Conservation (phyloP, 768 basidiomycete genomes). For the Udeniomyces megalosporus region DNA sequence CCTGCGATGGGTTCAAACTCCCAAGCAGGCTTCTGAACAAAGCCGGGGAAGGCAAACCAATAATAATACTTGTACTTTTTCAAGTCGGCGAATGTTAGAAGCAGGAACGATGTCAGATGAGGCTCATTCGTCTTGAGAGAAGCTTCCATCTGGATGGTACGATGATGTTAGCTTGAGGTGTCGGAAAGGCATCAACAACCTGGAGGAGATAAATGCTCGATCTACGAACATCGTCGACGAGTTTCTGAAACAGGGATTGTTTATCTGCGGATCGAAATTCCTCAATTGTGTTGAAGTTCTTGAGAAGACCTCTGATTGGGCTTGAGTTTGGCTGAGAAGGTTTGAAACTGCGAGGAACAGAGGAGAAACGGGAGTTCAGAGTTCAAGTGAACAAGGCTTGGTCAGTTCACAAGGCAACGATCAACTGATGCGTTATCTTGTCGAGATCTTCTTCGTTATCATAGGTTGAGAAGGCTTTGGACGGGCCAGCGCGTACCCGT, state of each 20-base stretch:
- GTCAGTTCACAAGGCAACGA: too few relatives aligned
- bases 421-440: too few relatives aligned
- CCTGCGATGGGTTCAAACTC: conserved; percentile 43
- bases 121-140: conserved; percentile 33
- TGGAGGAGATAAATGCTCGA: neutral
- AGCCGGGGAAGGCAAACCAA: conserved; percentile 95
- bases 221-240: conserved; percentile 46
- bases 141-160: conserved; percentile 25
- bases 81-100: conserved; percentile 89
- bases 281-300: conserved; percentile 95
- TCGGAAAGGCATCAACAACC: neutral
- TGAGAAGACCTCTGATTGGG: conserved; percentile 48
- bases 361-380: neutral
- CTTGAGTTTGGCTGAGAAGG: conserved; percentile 5
- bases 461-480: too few relatives aligned
- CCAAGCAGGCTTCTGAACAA: conserved; percentile 80
- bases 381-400: too few relatives aligned
- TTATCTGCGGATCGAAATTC: conserved; percentile 86
- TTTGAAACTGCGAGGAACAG: neutral
- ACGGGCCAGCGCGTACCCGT: too few relatives aligned
- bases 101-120: conserved; percentile 43
- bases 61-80: conserved; percentile 97
- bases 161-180: neutral
- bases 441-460: neutral
- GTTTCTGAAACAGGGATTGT: conserved; percentile 59